phyloP scores from a whole-genome alignment of 768 basidiomycete species.

The Pulveroboletus frians region DNA sequence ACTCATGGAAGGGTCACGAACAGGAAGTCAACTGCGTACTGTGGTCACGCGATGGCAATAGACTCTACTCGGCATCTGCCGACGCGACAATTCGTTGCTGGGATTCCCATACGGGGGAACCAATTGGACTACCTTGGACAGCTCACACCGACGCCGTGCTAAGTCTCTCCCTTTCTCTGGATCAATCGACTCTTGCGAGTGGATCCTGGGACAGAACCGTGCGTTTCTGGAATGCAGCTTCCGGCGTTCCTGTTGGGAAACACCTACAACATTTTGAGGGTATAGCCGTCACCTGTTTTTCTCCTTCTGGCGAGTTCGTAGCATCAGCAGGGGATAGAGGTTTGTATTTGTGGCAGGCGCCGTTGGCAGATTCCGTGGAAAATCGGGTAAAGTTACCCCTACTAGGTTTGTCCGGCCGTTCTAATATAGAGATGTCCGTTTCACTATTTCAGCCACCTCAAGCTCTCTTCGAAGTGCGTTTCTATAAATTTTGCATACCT shows the following conservation, averaged over 20 bases:
- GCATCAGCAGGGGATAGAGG: neutral
- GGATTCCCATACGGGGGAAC: neutral
- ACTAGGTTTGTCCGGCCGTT: neutral
- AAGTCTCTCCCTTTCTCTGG: neutral
- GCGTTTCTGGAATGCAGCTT: conserved; percentile 9
- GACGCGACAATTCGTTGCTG: conserved; percentile 6
- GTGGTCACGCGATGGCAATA: conserved; percentile 13
- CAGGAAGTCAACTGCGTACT: neutral
- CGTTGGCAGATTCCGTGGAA: neutral
- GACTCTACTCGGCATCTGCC: neutral
- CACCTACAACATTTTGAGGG: neutral
- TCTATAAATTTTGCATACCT: no score
- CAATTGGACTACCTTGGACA: conserved; percentile 9
- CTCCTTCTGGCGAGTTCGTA: neutral
- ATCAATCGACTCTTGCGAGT: conserved; percentile 5
- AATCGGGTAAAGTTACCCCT: neutral
- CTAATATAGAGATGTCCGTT: no score
- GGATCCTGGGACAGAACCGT: conserved; percentile 2
- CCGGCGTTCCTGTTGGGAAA: neutral
- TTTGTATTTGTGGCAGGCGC: conserved; percentile 4
- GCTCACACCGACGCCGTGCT: conserved; percentile 4
- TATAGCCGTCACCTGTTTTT: neutral
- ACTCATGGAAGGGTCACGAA: neutral
- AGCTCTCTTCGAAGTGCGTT: no score
- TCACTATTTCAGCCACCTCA: no score